phyloP scores from a whole-genome alignment of 805 yeast species.

The Candida railenensis region DNA sequence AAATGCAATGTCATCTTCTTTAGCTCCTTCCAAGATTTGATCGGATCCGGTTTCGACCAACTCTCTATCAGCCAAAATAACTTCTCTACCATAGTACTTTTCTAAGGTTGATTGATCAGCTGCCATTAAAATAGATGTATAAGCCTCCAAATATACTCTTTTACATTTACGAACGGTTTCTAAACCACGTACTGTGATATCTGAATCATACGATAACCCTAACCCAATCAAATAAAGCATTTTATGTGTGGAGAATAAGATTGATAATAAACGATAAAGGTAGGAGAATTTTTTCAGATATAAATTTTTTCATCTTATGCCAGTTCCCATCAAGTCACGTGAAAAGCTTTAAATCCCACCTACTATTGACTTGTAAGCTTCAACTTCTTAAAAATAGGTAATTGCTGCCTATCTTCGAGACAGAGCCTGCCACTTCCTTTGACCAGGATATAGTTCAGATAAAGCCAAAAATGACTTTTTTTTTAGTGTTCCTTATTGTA shows the following conservation, averaged over 20 bases:
- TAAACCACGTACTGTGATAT: constrained; percentile 92
- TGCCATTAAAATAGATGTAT: constrained; percentile 93
- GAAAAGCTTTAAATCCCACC: constrained; percentile 7
- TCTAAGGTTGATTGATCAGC: constrained; percentile 76
- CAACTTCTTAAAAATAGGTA: too few relatives aligned
- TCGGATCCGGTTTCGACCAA: constrained; percentile 90
- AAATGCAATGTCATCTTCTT: constrained; percentile 83
- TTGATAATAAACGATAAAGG: too few relatives aligned
- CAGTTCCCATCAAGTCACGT: too few relatives aligned
- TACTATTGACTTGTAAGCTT: too few relatives aligned
- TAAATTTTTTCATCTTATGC: too few relatives aligned
- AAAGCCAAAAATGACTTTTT: too few relatives aligned
- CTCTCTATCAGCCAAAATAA: constrained; percentile 90
- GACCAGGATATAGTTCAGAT: too few relatives aligned
- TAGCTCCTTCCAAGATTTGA: constrained; percentile 72
- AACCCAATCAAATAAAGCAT: constrained; percentile 92
- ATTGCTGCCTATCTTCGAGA: too few relatives aligned
- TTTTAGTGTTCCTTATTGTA: too few relatives aligned
- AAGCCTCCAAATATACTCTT: constrained; percentile 92
- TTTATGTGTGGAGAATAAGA: constrained; percentile 5
- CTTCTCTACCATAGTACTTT: constrained; percentile 79
- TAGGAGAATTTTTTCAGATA: too few relatives aligned
- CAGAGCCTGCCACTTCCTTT: too few relatives aligned
- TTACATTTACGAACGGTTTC: constrained; percentile 80
- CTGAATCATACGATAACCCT: constrained; percentile 85